Base-by-base conservation (phyloP, 2,329 filamentous ascomycete species). In the Emergomyces orientalis region DNA sequence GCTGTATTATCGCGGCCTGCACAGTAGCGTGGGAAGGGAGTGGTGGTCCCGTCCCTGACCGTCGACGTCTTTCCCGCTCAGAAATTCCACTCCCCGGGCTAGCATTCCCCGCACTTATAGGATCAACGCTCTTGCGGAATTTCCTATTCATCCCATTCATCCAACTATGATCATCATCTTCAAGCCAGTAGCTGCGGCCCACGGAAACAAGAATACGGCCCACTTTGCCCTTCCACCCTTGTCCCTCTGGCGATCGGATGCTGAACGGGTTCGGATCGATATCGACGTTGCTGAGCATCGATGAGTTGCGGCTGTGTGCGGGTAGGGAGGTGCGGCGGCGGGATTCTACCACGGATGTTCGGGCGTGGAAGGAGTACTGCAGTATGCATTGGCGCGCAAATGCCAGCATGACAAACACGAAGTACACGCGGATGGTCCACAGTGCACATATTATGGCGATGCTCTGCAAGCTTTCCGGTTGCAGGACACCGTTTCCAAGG, bases 121-220 rank as follows among this genome's bases (percentile, higher is more conserved):
- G 66, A 59, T 68, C 60, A 34, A 32, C 72, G 49, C 75, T 77
- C 68, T 72, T 77, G 69, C 80, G 83, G 73, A 88, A 85, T 70
- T 86, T 84, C 64, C 83, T 82, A 66, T 82, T 80, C 67, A 86
- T 79, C 11, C 81, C 83, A 56, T 83, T 81, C 70, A 87, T 82
- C 89, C 89, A 94, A 64, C 86, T 85, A 58, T 86, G 82, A 66
- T 85, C 80, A 63, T 84, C 77, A 65, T 84, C 84, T 65, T 88
- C 89, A 19, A 96, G 79, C 91, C 92, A 97, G 78, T 95, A 97
- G 63, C 81, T 82, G 67, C 84, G 84, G 47, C 88, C 88, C 30
- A 90, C 80, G 11, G 82, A 82, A 34, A 96, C 81, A 89, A 97
- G 89, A 39, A 83, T 72, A 60, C 92, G 83, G n/a, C 91, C 92